Evolutionary conservation across 306 rosid genomes (phyloP), one percentile per base, ranked within the genome.

Genomic region (Cicer chorassanicum): DNA sequence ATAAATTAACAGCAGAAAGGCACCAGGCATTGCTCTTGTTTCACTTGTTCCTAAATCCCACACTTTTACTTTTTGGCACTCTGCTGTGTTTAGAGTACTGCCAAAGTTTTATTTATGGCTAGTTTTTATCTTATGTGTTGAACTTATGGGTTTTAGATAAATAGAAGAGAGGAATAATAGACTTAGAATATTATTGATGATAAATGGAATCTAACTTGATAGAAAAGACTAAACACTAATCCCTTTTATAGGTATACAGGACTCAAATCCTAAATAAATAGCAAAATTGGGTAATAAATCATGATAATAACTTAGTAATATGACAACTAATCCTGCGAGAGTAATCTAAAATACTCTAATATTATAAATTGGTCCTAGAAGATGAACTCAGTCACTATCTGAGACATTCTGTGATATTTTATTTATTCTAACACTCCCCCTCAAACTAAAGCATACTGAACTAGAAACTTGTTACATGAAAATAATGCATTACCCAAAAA

Each of bases 1-100:
- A 95, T 51, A 94, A 89, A 80, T 82, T 90, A 65, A 86, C 89
- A 1, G 88, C 86, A 43, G 98, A 92, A 85, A 92, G 83, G 80
- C 92, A 90, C 78, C 99, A 90, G 96, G 99, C 90, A 67, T 94
- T 57, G 43, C 41, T 78, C 73, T 77, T 61, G 66, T 67, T 77
- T 49, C 70, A 60, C 56, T 72, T 71, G 14, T 65, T 61, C 57
- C 55, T 75, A 18, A 44, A 54, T 50, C 70, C 43, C n/a, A 8
- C 64, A 8, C 50, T 45, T 81, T 78, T 60, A 38, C 51, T 46
- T 76, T 65, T 79, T 73, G 55, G 29, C 36, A 76, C 42, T 44
- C 7, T 64, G 21, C 16, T 21, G 19, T 45, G 19, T 53, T 73
- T 43, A 14, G 56, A 13, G 40, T 61, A 44, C 71, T 9, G 79